These are phyloP conservation scores for Buxus sempervirens DNA, from an alignment of 164 flowering plant species.

Conservation along the genomic window DNA sequence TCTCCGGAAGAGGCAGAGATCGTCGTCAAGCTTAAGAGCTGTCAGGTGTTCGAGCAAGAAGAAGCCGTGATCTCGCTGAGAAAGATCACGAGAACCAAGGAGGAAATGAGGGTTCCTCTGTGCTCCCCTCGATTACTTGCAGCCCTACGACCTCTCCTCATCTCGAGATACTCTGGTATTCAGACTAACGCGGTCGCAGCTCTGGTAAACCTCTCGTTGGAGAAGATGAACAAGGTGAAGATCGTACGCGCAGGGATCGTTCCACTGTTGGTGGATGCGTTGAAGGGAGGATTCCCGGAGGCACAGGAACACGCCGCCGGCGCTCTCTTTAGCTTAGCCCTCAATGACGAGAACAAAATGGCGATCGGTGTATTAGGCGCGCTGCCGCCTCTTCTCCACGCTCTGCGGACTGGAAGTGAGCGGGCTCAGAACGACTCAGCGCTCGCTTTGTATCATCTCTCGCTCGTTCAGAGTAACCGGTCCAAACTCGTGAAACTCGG, in stretches of 20 bases:
- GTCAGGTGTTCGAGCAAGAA: constrained; percentile 63
- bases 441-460: constrained; percentile 73
- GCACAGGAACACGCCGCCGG: constrained; percentile 95
- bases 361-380: constrained; percentile 96
- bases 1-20: constrained; percentile 50
- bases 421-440: constrained; percentile 86
- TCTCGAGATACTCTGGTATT: constrained; percentile 41
- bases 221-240: constrained; percentile 67
- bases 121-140: constrained; percentile 55
- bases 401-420: constrained; percentile 58
- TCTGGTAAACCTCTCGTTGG: constrained; percentile 78
- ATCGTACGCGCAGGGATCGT: constrained; percentile 84
- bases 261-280: constrained; percentile 59
- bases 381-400: constrained; percentile 66
- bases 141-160: constrained; percentile 41
- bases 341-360: constrained; percentile 82
- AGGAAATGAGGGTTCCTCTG: constrained; percentile 45
- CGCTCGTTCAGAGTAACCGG: constrained; percentile 67
- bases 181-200: constrained; percentile 81
- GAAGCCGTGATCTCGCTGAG: constrained; percentile 51
- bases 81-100: constrained; percentile 48
- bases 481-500: constrained; percentile 70
- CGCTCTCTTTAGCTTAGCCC: constrained; percentile 76
- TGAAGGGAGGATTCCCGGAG: constrained; percentile 60
- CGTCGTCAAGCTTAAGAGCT: constrained; percentile 40